Evolutionary conservation across 768 basidiomycete genomes (phyloP), one percentile per base, ranked within the genome.

Genomic region (Gelatoporia subvermispora): DNA sequence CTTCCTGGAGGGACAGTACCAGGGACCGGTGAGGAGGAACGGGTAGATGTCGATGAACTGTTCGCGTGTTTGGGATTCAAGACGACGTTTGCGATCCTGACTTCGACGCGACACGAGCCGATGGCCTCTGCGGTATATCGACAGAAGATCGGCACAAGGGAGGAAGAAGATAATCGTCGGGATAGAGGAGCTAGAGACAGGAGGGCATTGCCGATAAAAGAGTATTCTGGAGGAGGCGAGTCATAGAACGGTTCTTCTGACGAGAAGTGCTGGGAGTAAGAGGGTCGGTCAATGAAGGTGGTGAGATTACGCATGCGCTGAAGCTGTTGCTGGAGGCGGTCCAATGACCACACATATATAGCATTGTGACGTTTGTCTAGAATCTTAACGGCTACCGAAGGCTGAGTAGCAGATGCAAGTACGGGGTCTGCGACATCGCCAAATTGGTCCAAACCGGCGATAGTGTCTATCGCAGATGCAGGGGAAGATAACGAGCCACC

Each of bases 51-150:
- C 38, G 74, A 67, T 1, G 88, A 90, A 43, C 77, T 73, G 54
- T 78, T 75, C 34, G 72, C 65, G 61, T 84, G 75, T 66, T 78
- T 81, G 7, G 81, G 66, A 2, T 85, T 73, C 36, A 80, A 65
- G 22, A 81, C 70, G 35, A 88, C 78, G 53, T 82, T 90, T 55
- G 87, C 77, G 38, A 92, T 77, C 68, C 84, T 89, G 67, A 96
- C 76, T 55, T 86, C 83, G 46, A 96, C 75, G 20, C 92, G 82
- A 69, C 94, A 97, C 22, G 91, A 92, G 1, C 95, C 96, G 55
- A 97, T 93, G 1, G 94, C 94, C 63, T 97, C 95, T 41, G 91
- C 79, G 1, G 93, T 96, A 61, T 94, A 95, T 25, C 88, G 82
- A 62, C 92, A 95, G 65, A 92, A 91, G 60, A 99, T 93, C 1